Evolutionary conservation across 352 stramenopile genomes (phyloP), one percentile per base, ranked within the genome.

Genomic region (Phytophthora vignae): DNA sequence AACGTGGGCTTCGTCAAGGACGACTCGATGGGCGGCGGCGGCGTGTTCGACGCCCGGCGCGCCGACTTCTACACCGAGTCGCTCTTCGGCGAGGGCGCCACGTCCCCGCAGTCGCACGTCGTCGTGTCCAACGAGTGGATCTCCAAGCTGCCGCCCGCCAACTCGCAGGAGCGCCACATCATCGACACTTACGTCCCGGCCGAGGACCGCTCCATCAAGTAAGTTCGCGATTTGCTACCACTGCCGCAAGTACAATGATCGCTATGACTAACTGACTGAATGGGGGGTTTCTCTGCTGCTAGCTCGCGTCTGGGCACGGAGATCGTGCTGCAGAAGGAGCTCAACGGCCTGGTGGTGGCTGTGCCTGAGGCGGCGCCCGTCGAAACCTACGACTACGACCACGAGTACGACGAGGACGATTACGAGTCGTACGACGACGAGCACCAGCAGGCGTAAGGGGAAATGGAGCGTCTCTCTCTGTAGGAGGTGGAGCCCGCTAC

Each of bases 51-150:
- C 74, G 86, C 83, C 56, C 67, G 77, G 55, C 90, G 88, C 60
- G 55, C 78, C 55, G 84, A 93, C 63, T 95, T 88, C 66, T 97
- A 95, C 83, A 96, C 89, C 10, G 90, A 97, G 79, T 92, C 76
- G 65, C 88, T 97, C 67, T 97, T 97, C 57, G 90, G 90, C 57
- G 90, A 97, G 77, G 90, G 90, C 60, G 78, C 87, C 12, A 77
- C 81, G 60, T 96, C 89, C 44, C 84, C 89, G 22, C 88, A 93
- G 75, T 97, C 90, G 65, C 90, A 97, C 75, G 88, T 97, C 7
- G 84, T 97, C 52, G 77, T 97, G 57, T 88, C 90, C 58, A 95
- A 97, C 80, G 89, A 96, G 75, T 97, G 90, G 90, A 80, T 95
- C 61, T n/a, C 61, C 68, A 94, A 93, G 81, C 74, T 97, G 31